phyloP scores from a whole-genome alignment of 2,329 filamentous ascomycete genomes.

The Knufia fluminis region DNA sequence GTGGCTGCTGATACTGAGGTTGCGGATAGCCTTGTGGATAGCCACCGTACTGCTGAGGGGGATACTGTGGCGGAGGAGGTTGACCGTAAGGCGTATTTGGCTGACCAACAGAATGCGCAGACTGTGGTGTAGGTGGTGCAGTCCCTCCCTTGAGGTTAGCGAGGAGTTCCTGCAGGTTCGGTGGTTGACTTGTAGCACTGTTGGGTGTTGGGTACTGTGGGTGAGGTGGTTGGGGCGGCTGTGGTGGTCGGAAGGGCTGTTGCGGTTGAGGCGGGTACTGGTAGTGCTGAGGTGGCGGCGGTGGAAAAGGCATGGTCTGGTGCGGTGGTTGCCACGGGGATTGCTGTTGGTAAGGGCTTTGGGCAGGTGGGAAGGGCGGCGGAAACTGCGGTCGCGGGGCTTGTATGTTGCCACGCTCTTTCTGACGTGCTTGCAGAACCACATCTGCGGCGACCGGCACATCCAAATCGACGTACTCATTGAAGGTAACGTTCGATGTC shows the following conservation, averaged over 20 bases:
- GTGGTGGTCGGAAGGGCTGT: constrained; percentile 12
- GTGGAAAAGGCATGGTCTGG: constrained; percentile 16
- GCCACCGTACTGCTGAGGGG: too few species aligned
- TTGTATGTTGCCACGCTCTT: constrained; percentile 25
- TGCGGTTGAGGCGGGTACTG: constrained; percentile 14
- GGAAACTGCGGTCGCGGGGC: constrained; percentile 43
- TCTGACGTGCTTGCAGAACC: constrained; percentile 60
- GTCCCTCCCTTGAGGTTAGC: constrained; percentile 17
- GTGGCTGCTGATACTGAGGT: constrained; percentile 11
- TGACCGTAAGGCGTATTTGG: constrained; percentile 21
- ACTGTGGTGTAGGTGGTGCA: constrained; percentile 5
- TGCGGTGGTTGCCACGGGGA: constrained; percentile 13
- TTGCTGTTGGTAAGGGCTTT: constrained; percentile 13
- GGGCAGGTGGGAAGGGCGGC: constrained; percentile 47
- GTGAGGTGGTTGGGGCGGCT: constrained; percentile 11
- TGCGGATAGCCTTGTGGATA: neutral
- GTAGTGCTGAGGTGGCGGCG: constrained; percentile 15
- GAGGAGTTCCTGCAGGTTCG: constrained; percentile 22
- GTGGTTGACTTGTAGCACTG: constrained; percentile 6
- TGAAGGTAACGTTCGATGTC: constrained; percentile 67
- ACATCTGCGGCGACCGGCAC: constrained; percentile 71
- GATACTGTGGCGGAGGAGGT: constrained; percentile 20
- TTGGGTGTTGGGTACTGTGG: constrained; percentile 9
- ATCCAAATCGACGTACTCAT: constrained; percentile 78
- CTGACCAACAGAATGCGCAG: constrained; percentile 21